Conservation (phyloP, 2,329 filamentous ascomycete species). For the Ophiosphaerella narmari region DNA sequence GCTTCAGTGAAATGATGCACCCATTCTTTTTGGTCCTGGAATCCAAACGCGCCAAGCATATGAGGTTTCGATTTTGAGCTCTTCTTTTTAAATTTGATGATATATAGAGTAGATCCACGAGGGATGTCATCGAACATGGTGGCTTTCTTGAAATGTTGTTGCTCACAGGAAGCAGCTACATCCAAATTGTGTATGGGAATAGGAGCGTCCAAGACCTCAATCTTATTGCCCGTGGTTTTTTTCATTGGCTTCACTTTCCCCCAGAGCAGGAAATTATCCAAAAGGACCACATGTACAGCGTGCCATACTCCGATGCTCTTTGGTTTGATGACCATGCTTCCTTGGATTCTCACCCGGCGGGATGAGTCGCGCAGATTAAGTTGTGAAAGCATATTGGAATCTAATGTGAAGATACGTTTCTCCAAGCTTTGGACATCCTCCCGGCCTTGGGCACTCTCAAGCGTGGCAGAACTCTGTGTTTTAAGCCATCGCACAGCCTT, state of each 20-base stretch:
- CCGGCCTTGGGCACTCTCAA: conserved; percentile 19
- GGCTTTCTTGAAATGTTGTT: conserved; percentile 26
- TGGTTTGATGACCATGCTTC: conserved; percentile 31
- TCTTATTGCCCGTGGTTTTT: conserved; percentile 18
- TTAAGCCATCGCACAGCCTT: conserved; percentile 19
- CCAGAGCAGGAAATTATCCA: conserved; percentile 40
- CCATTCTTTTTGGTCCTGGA: conserved; percentile 25
- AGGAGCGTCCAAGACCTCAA: conserved; percentile 27
- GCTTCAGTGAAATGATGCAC: conserved; percentile 14
- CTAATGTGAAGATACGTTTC: conserved; percentile 24
- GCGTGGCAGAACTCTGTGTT: conserved; percentile 8
- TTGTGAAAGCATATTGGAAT: conserved; percentile 16
- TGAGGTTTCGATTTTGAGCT: conserved; percentile 15
- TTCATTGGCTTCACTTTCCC: conserved; percentile 31
- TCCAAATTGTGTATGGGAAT: conserved; percentile 20
- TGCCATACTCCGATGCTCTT: conserved; percentile 39
- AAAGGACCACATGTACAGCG: conserved; percentile 32
- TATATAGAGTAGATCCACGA: conserved; percentile 27
- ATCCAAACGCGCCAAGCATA: conserved; percentile 20
- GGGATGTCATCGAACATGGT: conserved; percentile 36
- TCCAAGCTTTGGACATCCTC: conserved; percentile 33
- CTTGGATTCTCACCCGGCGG: conserved; percentile 29
- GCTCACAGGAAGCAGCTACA: conserved; percentile 11
- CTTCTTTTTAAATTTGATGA: conserved; percentile 24
- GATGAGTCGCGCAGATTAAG: conserved; percentile 20